These are phyloP conservation scores for Zygosaccharomyces pseudorouxii DNA, from an alignment of 805 yeast genomes.

Conservation along the genomic window DNA sequence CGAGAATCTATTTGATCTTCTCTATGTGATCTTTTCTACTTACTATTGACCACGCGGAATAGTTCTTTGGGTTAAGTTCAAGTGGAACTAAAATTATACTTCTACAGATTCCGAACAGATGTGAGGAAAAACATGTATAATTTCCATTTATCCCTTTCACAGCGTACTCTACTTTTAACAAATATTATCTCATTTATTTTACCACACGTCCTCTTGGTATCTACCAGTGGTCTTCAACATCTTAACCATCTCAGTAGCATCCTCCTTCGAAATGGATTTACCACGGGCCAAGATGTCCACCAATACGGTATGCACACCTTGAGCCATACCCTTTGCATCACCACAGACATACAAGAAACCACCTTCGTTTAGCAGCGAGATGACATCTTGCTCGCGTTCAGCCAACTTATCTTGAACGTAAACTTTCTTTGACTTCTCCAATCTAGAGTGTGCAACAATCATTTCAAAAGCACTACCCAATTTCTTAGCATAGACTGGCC, in stretches of 20 bases:
- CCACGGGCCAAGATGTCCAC: conserved; percentile 56
- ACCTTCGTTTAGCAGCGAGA: conserved; percentile 53
- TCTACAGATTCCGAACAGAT: neutral
- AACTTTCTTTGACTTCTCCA: conserved; percentile 51
- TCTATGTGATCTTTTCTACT: neutral
- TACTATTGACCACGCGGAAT: neutral
- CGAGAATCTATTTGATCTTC: too few species aligned
- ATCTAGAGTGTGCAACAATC: conserved; percentile 80
- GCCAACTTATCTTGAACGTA: conserved; percentile 81
- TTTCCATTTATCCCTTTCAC: neutral
- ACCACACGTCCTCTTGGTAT: conserved; percentile 99
- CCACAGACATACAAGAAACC: conserved; percentile 96
- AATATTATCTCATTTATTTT: conserved; percentile 16
- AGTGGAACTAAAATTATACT: neutral
- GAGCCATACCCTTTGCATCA: conserved; percentile 93
- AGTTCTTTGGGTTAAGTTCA: neutral
- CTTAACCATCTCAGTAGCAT: conserved; percentile 74
- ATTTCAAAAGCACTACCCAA: conserved; percentile 62
- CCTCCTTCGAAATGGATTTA: conserved; percentile 58
- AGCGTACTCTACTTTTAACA: neutral
- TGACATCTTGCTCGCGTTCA: conserved; percentile 45
- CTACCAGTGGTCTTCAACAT: conserved; percentile 75
- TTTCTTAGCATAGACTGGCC: conserved; percentile 66
- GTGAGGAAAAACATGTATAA: neutral
- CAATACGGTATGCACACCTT: conserved; percentile 77